A percentile compares a stretch with the other conserved stretches of the same genome.
phyloP scores from a whole-genome alignment of 2,329 filamentous ascomycete genomes.

The Talaromyces amestolkiae region DNA sequence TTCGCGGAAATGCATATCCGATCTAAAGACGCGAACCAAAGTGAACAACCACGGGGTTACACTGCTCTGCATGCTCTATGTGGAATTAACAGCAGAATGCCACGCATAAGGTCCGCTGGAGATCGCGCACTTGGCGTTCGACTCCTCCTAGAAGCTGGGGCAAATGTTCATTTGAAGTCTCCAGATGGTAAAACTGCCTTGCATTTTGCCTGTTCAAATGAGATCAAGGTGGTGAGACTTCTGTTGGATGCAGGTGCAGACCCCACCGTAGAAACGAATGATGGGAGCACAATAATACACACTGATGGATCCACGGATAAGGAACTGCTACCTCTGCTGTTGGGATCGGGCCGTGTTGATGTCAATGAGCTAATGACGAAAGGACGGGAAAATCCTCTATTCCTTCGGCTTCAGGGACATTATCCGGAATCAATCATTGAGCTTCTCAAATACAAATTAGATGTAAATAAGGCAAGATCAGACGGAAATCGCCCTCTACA shows the following conservation, averaged over 20 bases:
- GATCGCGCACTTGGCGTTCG: not conserved
- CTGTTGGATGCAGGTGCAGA: slow-evolving; percentile 10
- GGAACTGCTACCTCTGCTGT: slow-evolving; percentile 9
- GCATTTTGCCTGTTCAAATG: slow-evolving; percentile 9
- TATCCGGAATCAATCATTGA: not conserved
- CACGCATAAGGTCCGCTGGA: not conserved
- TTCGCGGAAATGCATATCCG: not conserved
- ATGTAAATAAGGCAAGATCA: not conserved
- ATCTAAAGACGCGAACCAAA: not conserved
- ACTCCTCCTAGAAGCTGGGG: slow-evolving; percentile 10
- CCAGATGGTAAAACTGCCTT: slow-evolving; percentile 12
- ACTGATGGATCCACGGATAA: slow-evolving; percentile 11
- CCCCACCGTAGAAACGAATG: slow-evolving; percentile 5
- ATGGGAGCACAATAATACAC: slow-evolving; percentile 8
- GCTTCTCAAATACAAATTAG: slow-evolving; percentile 2
- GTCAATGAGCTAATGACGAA: slow-evolving; percentile 8
- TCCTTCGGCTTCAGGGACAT: not conserved
- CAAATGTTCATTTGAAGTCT: slow-evolving; percentile 3
- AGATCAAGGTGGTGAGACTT: not conserved
- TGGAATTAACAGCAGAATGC: not conserved
- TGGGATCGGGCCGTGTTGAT: slow-evolving; percentile 6
- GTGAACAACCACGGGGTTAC: slow-evolving; percentile 3
- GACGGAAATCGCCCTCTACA: slow-evolving; percentile 11
- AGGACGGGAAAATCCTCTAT: not conserved
- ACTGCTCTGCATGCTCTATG: slow-evolving; percentile 16